Evolutionary conservation across 2,329 filamentous ascomycete species (phyloP).

Genomic region (Drechslerella coelobrocha): DNA sequence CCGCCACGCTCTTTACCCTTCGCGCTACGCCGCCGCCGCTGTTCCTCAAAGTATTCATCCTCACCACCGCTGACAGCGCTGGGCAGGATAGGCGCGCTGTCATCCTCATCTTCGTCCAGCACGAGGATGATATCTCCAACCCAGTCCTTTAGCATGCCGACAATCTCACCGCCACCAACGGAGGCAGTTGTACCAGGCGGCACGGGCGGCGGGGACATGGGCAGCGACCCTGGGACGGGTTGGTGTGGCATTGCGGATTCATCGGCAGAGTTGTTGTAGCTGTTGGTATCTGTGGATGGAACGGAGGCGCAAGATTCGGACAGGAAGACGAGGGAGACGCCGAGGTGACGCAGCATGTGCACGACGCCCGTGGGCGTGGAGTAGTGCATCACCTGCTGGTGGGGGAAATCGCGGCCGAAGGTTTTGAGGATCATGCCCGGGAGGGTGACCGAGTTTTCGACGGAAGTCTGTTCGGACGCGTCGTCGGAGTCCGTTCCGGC

Average conservation of each 20-base stretch:
- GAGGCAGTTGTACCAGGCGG: slow-evolving; percentile 9
- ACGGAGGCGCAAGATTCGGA: slow-evolving; percentile 46
- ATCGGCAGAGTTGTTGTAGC: slow-evolving; percentile 27
- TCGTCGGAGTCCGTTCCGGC: slow-evolving; percentile 24
- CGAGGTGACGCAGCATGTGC: slow-evolving; percentile 40
- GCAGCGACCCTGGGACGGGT: slow-evolving; percentile 24
- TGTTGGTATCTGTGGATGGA: slow-evolving; percentile 6
- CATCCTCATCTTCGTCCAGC: slow-evolving; percentile 42
- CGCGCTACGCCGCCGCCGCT: slow-evolving; percentile 21
- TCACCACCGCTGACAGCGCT: slow-evolving; percentile 48
- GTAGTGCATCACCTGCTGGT: slow-evolving; percentile 46
- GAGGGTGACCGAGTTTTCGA: slow-evolving; percentile 38
- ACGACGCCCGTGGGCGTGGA: slow-evolving; percentile 42
- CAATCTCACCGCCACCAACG: slow-evolving; percentile 37
- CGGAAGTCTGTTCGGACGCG: slow-evolving; percentile 36
- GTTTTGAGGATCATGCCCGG: slow-evolving; percentile 41
- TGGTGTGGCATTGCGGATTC: slow-evolving; percentile 10
- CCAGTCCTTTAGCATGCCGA: slow-evolving; percentile 36
- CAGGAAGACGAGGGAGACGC: slow-evolving; percentile 41
- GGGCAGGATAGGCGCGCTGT: slow-evolving; percentile 33
- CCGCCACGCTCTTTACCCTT: slow-evolving; percentile 34
- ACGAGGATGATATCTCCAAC: slow-evolving; percentile 43
- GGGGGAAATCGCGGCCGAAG: slow-evolving; percentile 42
- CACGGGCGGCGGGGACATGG: slow-evolving; percentile 34
- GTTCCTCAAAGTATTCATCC: slow-evolving; percentile 25